These are phyloP conservation scores for Pythium angustatum DNA, from an alignment of 352 stramenopile species.

Conservation along the genomic window DNA sequence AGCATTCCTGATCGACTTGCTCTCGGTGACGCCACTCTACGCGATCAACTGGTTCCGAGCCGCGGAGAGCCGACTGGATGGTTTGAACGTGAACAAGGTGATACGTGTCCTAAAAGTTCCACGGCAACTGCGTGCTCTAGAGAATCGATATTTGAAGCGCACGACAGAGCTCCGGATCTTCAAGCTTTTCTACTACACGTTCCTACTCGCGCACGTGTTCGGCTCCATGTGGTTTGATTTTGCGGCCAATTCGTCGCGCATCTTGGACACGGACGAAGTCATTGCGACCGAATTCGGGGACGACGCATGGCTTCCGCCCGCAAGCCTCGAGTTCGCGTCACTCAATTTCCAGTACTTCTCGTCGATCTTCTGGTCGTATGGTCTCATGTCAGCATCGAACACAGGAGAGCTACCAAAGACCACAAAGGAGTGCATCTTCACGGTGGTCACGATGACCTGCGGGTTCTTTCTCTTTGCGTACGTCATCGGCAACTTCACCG, in stretches of 20 bases:
- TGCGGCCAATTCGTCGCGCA: slow-evolving; percentile 38
- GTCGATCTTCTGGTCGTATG: slow-evolving; percentile 46
- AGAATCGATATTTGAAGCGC: slow-evolving; percentile 47
- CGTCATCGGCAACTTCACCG: slow-evolving; percentile 48
- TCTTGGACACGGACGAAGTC: slow-evolving; percentile 17
- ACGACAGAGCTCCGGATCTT: slow-evolving; percentile 48
- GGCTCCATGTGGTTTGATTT: slow-evolving; percentile 62
- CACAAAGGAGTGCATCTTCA: slow-evolving; percentile 38
- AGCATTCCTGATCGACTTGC: slow-evolving; percentile 41
- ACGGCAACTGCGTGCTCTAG: slow-evolving; percentile 38
- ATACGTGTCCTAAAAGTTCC: slow-evolving; percentile 51
- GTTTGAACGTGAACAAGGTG: slow-evolving; percentile 58
- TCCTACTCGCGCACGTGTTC: slow-evolving; percentile 51
- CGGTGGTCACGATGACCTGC: slow-evolving; percentile 40
- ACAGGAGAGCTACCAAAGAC: slow-evolving; percentile 41
- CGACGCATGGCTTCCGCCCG: slow-evolving; percentile 41
- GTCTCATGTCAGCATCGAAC: slow-evolving; percentile 44
- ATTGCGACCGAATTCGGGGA: slow-evolving; percentile 37
- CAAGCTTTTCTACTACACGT: slow-evolving; percentile 62
- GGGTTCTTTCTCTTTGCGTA: slow-evolving; percentile 54
- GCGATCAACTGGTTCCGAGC: slow-evolving; percentile 37
- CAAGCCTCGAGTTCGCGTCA: slow-evolving; percentile 28
- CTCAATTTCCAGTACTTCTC: slow-evolving; percentile 36
- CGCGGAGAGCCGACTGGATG: slow-evolving; percentile 30
- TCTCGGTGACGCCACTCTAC: slow-evolving; percentile 43